Base-by-base conservation (phyloP, 257 asterid genomes). In the Solanum virginianum region DNA sequence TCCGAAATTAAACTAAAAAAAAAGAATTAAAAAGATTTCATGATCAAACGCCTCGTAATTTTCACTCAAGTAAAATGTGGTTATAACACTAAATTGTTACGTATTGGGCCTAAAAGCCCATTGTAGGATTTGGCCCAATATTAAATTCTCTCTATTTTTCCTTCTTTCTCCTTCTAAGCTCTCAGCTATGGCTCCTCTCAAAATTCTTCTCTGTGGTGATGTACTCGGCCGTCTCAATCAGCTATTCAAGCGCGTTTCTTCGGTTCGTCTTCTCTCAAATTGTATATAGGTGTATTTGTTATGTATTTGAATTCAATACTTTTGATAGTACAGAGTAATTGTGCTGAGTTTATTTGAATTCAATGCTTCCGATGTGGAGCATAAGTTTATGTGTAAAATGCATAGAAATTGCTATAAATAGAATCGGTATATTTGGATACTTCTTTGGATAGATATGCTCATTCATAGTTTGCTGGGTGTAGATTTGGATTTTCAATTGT, bases 181-280 rank as follows among this genome's bases (percentile, higher is more conserved):
- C 66, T 36, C 54, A 5, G 65, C 20, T 24, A 89, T 93, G 97
- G 91, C 94, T 66, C 91, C 94, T 83, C 97, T 98, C 6, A 91
- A 94, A 86, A 92, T 96, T 89, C 97, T 96, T 85, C 93, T 96
- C 83, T 92, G 92, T 91, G 99, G 99, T 89, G 99, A 96, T 88
- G 97, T 94, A 84, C 86, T 87, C 88, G 98, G 99, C 94, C 98
- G 98, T 85, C 95, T 95, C 89, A 89, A 80, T 87, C 95, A 91
- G n/a, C 95, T 96, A 85, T 92, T 90, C 93, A 96, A 95, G 49
- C 98, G 99, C 85, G 96, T 96, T 51, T 81, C 92, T 70, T 89
- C 98, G 60, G 99, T 88, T 36, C 1, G 20, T 74, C 13, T 74
- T 74, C 60, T 74, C 0, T 36, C 41, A 36, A 36, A 5, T 4